These are phyloP conservation scores for Penicillium sp. DNA, from an alignment of 2,329 filamentous ascomycete genomes.

Conservation along the genomic window DNA sequence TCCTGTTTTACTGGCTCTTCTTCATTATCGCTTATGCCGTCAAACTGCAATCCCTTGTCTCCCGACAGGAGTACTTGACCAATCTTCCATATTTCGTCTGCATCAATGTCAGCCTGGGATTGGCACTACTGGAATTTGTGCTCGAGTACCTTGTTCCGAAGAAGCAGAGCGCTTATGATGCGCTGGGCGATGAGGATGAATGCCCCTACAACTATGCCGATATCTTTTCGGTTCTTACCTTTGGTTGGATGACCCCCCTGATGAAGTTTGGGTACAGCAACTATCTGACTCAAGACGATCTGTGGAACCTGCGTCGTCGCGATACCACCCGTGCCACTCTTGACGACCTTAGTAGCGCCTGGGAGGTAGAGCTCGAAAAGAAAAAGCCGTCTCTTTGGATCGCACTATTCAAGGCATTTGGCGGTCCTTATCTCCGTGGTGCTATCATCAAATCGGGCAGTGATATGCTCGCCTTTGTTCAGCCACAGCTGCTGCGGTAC, in stretches of 20 bases:
- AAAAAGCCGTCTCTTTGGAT: conserved; percentile 83
- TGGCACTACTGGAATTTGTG: conserved; percentile 69
- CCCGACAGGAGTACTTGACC: conserved; percentile 68
- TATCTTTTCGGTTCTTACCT: conserved; percentile 89
- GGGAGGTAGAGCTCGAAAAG: conserved; percentile 72
- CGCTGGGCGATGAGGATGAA: conserved; percentile 65
- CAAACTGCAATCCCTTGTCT: conserved; percentile 82
- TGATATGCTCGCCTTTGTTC: conserved; percentile 80
- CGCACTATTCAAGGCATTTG: conserved; percentile 80
- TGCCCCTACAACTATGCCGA: conserved; percentile 84
- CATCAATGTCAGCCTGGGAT: conserved; percentile 70
- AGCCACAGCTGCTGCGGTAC: conserved; percentile 83
- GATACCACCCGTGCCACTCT: conserved; percentile 79
- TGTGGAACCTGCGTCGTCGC: conserved; percentile 83
- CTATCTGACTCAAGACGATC: conserved; percentile 88
- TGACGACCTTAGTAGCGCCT: conserved; percentile 68
- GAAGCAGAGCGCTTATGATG: conserved; percentile 67
- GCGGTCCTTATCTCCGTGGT: conserved; percentile 77
- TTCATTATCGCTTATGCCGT: conserved; percentile 75
- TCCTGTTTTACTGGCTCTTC: conserved; percentile 89
- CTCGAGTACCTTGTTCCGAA: conserved; percentile 89
- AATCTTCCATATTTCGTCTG: conserved; percentile 74
- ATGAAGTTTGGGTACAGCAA: conserved; percentile 94
- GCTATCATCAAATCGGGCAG: conserved; percentile 86
- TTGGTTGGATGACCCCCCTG: conserved; percentile 98